Conservation (phyloP, 306 rosid species). For the Prunus kanzakura region DNA sequence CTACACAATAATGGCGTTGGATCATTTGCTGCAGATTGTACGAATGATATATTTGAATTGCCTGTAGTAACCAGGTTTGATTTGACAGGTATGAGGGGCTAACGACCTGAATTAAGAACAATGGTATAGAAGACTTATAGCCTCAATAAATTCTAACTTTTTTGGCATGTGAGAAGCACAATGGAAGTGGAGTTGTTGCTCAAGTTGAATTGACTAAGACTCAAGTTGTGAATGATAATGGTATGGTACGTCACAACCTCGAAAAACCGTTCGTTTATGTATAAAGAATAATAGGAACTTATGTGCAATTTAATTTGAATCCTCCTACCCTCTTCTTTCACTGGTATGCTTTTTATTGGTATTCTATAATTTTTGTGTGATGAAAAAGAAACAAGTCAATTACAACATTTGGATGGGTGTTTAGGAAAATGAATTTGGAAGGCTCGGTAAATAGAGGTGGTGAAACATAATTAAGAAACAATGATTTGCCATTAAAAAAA, state of each 20-base stretch:
- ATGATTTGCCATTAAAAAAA: too few species aligned
- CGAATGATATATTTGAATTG: neutral
- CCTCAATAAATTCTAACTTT: neutral
- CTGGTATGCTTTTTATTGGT: neutral
- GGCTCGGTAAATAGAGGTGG: neutral
- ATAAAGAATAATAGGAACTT: neutral
- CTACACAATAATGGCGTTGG: neutral
- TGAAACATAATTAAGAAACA: neutral
- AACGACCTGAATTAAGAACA: neutral
- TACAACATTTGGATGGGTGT: neutral
- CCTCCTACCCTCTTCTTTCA: too few species aligned
- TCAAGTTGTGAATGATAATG: neutral
- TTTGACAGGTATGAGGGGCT: neutral
- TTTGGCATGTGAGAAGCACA: conserved; percentile 1
- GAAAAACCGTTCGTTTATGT: neutral
- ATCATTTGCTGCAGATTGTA: neutral
- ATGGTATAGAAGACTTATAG: neutral
- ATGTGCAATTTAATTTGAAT: neutral
- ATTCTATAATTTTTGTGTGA: neutral
- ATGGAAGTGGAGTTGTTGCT: conserved; percentile 7
- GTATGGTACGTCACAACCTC: neutral
- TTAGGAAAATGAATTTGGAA: neutral
- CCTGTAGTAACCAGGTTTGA: neutral
- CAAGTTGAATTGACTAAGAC: neutral
- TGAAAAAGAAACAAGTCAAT: neutral